Evolutionary conservation across 2,329 filamentous ascomycete species (phyloP).

Genomic region (Emmonsiellopsis sp.): DNA sequence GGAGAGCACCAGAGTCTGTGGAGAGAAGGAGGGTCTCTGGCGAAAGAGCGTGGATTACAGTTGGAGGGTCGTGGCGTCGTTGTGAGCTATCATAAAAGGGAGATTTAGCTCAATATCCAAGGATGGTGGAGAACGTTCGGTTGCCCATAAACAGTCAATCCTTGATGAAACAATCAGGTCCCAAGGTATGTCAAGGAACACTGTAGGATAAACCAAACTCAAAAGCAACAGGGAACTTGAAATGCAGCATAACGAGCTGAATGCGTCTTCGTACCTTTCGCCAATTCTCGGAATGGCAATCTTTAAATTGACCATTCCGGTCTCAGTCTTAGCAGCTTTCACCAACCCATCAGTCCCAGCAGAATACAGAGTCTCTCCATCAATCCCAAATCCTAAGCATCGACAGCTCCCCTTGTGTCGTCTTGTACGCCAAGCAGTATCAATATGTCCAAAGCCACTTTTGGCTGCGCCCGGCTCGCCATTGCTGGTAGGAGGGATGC

Average conservation of each 20-base stretch:
- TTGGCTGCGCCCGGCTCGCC: slow-evolving; percentile 41
- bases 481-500: slow-evolving; percentile 53
- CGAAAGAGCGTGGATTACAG: slow-evolving; percentile 72
- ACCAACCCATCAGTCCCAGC: slow-evolving; percentile 56
- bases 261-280: slow-evolving; percentile 30
- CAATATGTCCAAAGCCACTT: slow-evolving; percentile 65
- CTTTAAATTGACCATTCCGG: slow-evolving; percentile 67
- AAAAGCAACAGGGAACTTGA: not conserved
- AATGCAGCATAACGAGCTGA: not conserved
- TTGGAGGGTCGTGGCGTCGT: slow-evolving; percentile 57
- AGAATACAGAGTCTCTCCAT: slow-evolving; percentile 60
- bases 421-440: slow-evolving; percentile 75
- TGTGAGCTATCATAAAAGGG: not conserved
- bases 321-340: slow-evolving; percentile 51
- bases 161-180: not conserved
- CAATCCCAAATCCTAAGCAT: slow-evolving; percentile 65
- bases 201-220: not conserved
- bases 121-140: too few species aligned
- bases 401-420: slow-evolving; percentile 93
- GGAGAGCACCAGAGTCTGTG: slow-evolving; percentile 81
- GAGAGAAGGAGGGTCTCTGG: slow-evolving; percentile 81
- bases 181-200: not conserved
- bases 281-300: slow-evolving; percentile 56
- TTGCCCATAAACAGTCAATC: not conserved
- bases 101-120: not conserved